Conservation (phyloP, 1,139 yeast genomes). For the Debaryomyces sp. region DNA sequence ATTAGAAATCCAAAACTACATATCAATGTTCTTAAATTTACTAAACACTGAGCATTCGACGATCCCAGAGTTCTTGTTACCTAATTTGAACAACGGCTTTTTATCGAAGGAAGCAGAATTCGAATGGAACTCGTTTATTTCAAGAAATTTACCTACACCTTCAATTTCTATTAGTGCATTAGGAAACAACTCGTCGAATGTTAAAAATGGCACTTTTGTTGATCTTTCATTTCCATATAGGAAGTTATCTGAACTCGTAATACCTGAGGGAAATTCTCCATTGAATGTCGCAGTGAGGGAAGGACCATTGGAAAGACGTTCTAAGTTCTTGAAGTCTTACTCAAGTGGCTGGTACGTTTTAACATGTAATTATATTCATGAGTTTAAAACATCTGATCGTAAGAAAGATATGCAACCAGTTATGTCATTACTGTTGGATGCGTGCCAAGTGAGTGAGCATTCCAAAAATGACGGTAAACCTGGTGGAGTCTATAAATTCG, state of each 20-base stretch:
- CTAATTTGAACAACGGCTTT: slow-evolving; percentile 72
- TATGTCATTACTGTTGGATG: slow-evolving; percentile 80
- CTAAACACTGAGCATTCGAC: slow-evolving; percentile 71
- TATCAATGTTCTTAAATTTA: slow-evolving; percentile 69
- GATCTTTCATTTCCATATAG: slow-evolving; percentile 75
- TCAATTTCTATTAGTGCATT: slow-evolving; percentile 34
- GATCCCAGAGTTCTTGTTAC: slow-evolving; percentile 63
- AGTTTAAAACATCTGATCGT: slow-evolving; percentile 82
- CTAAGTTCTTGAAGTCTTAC: slow-evolving; percentile 87
- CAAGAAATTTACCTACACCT: slow-evolving; percentile 57
- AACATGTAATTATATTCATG: slow-evolving; percentile 87
- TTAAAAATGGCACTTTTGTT: slow-evolving; percentile 61
- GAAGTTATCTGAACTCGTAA: slow-evolving; percentile 60
- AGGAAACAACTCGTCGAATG: slow-evolving; percentile 26
- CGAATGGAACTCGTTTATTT: slow-evolving; percentile 89
- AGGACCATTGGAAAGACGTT: slow-evolving; percentile 85
- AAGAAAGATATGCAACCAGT: slow-evolving; percentile 85
- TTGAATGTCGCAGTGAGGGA: slow-evolving; percentile 72
- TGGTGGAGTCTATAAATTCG: slow-evolving; percentile 73
- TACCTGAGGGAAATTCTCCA: slow-evolving; percentile 71
- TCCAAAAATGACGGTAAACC: slow-evolving; percentile 67
- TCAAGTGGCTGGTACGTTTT: slow-evolving; percentile 89
- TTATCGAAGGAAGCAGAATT: slow-evolving; percentile 74
- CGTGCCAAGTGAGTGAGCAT: slow-evolving; percentile 82
- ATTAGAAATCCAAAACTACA: slow-evolving; percentile 79